phyloP scores from a whole-genome alignment of 805 yeast species.

The Wickerhamiella siamensis region DNA sequence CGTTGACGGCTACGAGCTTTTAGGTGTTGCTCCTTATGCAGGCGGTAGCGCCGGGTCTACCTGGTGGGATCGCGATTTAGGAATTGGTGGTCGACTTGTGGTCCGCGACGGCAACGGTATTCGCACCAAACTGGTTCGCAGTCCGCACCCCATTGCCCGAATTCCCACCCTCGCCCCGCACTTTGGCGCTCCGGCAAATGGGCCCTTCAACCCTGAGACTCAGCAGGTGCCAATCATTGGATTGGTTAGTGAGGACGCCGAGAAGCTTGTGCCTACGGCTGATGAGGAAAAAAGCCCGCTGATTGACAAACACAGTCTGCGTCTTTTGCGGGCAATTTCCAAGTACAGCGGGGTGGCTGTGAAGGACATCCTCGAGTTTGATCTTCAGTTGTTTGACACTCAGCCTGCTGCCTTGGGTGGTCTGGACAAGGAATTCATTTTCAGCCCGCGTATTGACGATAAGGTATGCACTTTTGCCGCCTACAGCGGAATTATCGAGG shows the following conservation, averaged over 20 bases:
- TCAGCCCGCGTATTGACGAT: constrained; percentile 76
- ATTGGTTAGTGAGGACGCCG: constrained; percentile 26
- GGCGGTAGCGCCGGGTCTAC: constrained; percentile 40
- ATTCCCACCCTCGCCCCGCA: constrained; percentile 81
- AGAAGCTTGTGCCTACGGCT: constrained; percentile 31
- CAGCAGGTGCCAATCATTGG: constrained; percentile 73
- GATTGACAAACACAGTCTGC: constrained; percentile 52
- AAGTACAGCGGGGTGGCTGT: constrained; percentile 44
- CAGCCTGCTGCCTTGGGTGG: constrained; percentile 75
- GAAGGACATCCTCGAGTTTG: constrained; percentile 50
- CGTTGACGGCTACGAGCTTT: constrained; percentile 59
- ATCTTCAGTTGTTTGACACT: constrained; percentile 66
- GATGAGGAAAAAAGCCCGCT: constrained; percentile 57
- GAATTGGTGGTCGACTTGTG: constrained; percentile 66
- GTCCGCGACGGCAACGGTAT: constrained; percentile 29
- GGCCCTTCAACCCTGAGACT: constrained; percentile 68
- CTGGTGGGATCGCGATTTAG: constrained; percentile 73
- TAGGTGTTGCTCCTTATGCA: constrained; percentile 77
- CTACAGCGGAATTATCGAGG: constrained; percentile 41
- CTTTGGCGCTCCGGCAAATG: constrained; percentile 55
- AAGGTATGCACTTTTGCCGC: constrained; percentile 71
- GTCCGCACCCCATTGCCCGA: constrained; percentile 42
- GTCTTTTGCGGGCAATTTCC: constrained; percentile 55
- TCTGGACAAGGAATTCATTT: constrained; percentile 57
- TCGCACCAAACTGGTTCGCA: constrained; percentile 25